Percentiles rank a stretch among this genome's conserved stretches.
Conservation (phyloP, 1,284 basidiomycete genomes). For the Apiotrichum siamense region DNA sequence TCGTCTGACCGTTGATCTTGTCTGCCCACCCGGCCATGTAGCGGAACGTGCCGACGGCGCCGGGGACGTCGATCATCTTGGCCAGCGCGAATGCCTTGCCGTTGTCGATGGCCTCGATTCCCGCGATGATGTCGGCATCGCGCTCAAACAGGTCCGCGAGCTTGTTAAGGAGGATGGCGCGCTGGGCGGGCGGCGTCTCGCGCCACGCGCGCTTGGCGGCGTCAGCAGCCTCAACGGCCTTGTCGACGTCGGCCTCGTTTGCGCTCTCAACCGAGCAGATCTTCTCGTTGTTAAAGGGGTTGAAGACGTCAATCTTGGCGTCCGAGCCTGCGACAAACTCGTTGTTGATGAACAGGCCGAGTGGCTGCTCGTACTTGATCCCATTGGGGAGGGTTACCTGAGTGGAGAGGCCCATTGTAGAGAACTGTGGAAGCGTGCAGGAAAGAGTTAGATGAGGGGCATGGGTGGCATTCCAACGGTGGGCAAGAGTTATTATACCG, state of each 20-base stretch:
- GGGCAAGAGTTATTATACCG: too few species aligned
- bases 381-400: conserved; percentile 1
- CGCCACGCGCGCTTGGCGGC: conserved; percentile 71
- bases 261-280: conserved; percentile 26
- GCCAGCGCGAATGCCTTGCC: conserved; percentile 77
- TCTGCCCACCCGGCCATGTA: conserved; percentile 67
- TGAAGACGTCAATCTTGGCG: conserved; percentile 22
- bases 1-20: conserved; percentile 56
- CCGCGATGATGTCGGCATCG: conserved; percentile 61
- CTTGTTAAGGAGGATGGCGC: conserved; percentile 71
- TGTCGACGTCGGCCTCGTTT: conserved; percentile 61
- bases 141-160: conserved; percentile 87
- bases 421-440: too few species aligned
- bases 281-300: conserved; percentile 54
- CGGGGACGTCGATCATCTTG: conserved; percentile 75
- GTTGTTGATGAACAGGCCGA: conserved; percentile 23
- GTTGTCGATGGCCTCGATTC: conserved; percentile 69
- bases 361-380: not conserved
- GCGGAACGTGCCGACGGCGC: conserved; percentile 69
- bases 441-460: too few species aligned
- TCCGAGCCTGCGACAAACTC: conserved; percentile 24
- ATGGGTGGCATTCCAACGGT: too few species aligned
- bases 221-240: conserved; percentile 74
- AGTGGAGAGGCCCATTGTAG: not conserved
- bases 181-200: conserved; percentile 51